Base-by-base conservation (phyloP, 139 green algal species). In the Closterium sp. region DNA sequence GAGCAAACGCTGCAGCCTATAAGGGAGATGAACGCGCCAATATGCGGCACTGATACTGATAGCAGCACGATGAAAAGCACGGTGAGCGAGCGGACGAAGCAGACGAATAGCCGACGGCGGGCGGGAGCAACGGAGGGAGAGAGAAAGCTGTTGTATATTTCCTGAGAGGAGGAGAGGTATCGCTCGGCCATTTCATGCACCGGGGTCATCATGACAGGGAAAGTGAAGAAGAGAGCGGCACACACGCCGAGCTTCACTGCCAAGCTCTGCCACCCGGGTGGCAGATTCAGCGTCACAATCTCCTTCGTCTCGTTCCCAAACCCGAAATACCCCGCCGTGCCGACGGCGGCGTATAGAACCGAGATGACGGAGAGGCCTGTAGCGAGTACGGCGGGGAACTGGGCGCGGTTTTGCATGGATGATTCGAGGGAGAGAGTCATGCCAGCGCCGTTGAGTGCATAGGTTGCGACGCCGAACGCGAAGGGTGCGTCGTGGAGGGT, bases 261-360 rank as follows among this genome's bases (percentile, higher is more conserved):
- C 31, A 86, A 32, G 50, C 91, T 95, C 11, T 70, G 87, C 94
- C 95, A 95, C 29, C 31, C 79, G 19, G 90, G 28, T 2, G 92
- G 90, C 73, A 96, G 50, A 91, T 96, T 96, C 62, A 96, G 50
- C 5, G 95, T 96, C 24, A 96, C 93, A 73, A 96, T 95, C 38
- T 96, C 94, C 21, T 94, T 13, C n/a, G 94, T 95, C 45, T 17
- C 13, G 38, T 28, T 32, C 22, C 91, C 91, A 27, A 85, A 94
- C 9, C 87, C 91, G 0, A 31, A 29, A 88, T 94, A 96, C 85
- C 94, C 91, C 27, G 21, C 87, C 70, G 91, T 31, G 24, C 79
- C 93, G 62, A 95, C 95, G 31, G 38, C 86, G 7, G 94, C 30
- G 70, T 92, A 96, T 31, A 96, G 31, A 32, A 38, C 24, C 29